phyloP scores from a whole-genome alignment of 2,329 filamentous ascomycete species.

The Talaromyces sp. region DNA sequence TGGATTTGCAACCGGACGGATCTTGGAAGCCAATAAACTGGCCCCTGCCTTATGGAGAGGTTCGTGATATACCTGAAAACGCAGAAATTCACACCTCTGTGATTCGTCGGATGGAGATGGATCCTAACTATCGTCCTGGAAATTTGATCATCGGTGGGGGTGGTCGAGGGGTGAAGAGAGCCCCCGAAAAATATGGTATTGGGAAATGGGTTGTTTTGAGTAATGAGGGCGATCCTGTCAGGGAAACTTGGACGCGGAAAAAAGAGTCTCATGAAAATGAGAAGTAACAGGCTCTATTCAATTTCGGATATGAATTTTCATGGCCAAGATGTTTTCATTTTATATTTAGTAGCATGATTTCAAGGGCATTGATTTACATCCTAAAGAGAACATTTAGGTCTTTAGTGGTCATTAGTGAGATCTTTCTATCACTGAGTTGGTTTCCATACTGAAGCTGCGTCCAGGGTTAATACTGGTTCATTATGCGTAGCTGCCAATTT shows the following conservation, averaged over 20 bases:
- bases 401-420: not conserved
- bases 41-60: slow-evolving; percentile 68
- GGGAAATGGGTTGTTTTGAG: slow-evolving; percentile 61
- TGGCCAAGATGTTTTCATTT: not conserved
- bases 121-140: slow-evolving; percentile 60
- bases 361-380: too few relatives aligned
- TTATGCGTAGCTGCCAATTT: not conserved
- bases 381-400: too few relatives aligned
- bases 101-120: slow-evolving; percentile 60
- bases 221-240: slow-evolving; percentile 56
- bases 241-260: slow-evolving; percentile 49
- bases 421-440: not conserved
- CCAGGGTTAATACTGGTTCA: not conserved
- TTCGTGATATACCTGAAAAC: slow-evolving; percentile 62
- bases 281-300: not conserved
- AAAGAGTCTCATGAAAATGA: not conserved
- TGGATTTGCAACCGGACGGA: slow-evolving; percentile 56
- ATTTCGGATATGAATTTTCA: not conserved
- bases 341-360: too few relatives aligned
- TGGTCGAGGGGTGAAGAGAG: slow-evolving; percentile 46
- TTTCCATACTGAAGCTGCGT: not conserved
- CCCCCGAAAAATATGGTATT: slow-evolving; percentile 54
- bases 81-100: slow-evolving; percentile 65
- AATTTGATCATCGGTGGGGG: slow-evolving; percentile 67
- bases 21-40: slow-evolving; percentile 67